Evolutionary conservation across 2,329 filamentous ascomycete genomes (phyloP), one percentile per base, ranked within the genome.

Genomic region (Hansfordia pulvinata): DNA sequence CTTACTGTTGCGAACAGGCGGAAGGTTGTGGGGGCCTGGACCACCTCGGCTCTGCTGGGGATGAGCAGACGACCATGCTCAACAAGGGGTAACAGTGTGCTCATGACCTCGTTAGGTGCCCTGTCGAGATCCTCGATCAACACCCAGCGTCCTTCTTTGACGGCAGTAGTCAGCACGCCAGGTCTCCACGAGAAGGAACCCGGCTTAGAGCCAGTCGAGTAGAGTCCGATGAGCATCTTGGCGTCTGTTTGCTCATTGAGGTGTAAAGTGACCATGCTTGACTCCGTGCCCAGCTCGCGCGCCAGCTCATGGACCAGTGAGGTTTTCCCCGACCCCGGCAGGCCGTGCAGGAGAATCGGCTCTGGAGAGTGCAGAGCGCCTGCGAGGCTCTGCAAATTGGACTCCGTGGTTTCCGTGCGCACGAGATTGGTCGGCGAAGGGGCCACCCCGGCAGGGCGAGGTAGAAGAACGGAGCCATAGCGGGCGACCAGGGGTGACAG

Each of bases 171-270:
- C 39, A 99, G 60, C 12, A 96, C 82, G 53, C 90, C 90, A 3
- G 90, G 73, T 32, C 82, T 74, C 90, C 90, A 99, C 26, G 72
- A 70, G 47, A 98, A 98, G 8, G 82, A 86, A 2, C 86, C 86
- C 2, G 85, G 86, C 33, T 77, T 80, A 10, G 79, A 72, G 31
- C 85, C 86, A 13, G 85, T 90, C 2, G 88, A 82, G 53, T 99
- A 96, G 47, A 96, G 73, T 4, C 90, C 90, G 35, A 98, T 73
- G 20, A 99, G 70, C 58, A 93, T 81, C 52, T 98, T 99, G 1
- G 88, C 86, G 53, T 99, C 90, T 3, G 86, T 96, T 52, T 99
- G 92, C 52, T 96, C 90, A 47, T 98, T 98, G 18, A 99, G 62
- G 52, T 98, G 88, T 17, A 99, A 63, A 4, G 88, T 96, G 27